Conservation (phyloP, 257 asterid species). For the Jasminum sambac region DNA sequence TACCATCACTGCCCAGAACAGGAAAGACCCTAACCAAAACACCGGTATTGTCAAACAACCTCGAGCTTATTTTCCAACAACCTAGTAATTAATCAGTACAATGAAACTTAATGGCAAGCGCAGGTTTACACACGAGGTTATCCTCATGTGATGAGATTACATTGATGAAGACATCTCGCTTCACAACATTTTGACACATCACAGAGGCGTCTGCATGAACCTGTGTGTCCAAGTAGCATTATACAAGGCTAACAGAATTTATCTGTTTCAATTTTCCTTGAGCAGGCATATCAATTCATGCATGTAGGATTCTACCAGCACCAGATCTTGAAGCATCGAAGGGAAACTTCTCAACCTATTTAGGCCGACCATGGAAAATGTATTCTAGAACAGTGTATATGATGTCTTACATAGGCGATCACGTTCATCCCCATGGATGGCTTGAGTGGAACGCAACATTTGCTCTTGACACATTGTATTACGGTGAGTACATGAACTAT, state of each 20-base stretch:
- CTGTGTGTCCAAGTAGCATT: too few relatives aligned
- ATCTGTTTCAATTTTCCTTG: background rate
- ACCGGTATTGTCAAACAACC: slow-evolving; percentile 25
- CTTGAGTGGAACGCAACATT: slow-evolving; percentile 42
- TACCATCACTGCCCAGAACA: slow-evolving; percentile 53
- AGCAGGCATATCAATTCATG: slow-evolving; percentile 53
- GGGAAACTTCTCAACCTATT: slow-evolving; percentile 33
- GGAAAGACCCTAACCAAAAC: slow-evolving; percentile 55
- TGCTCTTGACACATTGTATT: slow-evolving; percentile 42
- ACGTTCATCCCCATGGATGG: slow-evolving; percentile 44
- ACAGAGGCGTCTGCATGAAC: too few relatives aligned
- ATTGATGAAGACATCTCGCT: too few relatives aligned
- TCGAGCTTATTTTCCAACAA: too few relatives aligned
- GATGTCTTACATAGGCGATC: slow-evolving; percentile 44
- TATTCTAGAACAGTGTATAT: slow-evolving; percentile 48
- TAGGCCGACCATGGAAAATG: slow-evolving; percentile 59
- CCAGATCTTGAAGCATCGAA: slow-evolving; percentile 35
- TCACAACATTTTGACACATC: too few relatives aligned
- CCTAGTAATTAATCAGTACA: too few relatives aligned
- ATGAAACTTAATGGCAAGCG: too few relatives aligned
- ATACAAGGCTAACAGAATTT: background rate
- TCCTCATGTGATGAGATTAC: too few relatives aligned
- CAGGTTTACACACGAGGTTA: too few relatives aligned
- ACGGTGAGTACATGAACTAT: slow-evolving; percentile 52
- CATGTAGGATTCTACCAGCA: slow-evolving; percentile 34